A percentile compares a stretch with the other conserved stretches of the same genome.
These are phyloP conservation scores for Blastomyces emzantsi DNA, from an alignment of 2,329 filamentous ascomycete genomes.

Conservation along the genomic window DNA sequence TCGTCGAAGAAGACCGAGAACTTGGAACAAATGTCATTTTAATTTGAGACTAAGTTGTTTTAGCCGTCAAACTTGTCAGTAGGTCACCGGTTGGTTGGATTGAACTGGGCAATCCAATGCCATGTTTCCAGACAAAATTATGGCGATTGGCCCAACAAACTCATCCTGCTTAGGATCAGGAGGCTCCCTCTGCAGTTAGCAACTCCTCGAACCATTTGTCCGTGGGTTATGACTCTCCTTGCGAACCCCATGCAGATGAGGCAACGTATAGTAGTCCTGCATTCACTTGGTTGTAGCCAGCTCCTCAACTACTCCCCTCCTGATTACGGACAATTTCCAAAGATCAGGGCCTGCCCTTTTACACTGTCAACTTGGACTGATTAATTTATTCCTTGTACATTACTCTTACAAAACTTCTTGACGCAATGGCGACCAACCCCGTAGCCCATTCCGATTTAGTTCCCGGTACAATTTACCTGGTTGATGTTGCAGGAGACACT, in stretches of 20 bases:
- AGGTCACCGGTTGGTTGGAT: neutral
- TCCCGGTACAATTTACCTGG: conserved; percentile 16
- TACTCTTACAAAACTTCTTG: neutral
- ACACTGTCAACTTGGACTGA: neutral
- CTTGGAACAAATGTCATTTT: neutral
- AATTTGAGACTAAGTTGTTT: neutral
- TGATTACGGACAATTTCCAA: neutral
- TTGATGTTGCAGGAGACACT: conserved; percentile 11
- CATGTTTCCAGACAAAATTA: neutral
- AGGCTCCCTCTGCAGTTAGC: neutral
- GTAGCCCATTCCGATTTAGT: conserved; percentile 11
- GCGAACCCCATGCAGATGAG: neutral
- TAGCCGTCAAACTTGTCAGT: neutral
- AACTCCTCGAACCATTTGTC: neutral
- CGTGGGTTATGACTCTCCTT: neutral
- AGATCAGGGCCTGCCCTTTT: neutral
- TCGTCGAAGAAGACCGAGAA: neutral
- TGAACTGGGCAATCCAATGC: neutral
- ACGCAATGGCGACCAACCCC: conserved; percentile 7
- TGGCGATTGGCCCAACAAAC: neutral
- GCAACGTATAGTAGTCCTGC: neutral
- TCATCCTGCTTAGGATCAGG: neutral
- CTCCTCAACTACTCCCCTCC: neutral
- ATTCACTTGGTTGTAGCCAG: neutral
- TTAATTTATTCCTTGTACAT: neutral